These are phyloP conservation scores for Boletus fagicola DNA, from an alignment of 768 basidiomycete species.

Conservation along the genomic window DNA sequence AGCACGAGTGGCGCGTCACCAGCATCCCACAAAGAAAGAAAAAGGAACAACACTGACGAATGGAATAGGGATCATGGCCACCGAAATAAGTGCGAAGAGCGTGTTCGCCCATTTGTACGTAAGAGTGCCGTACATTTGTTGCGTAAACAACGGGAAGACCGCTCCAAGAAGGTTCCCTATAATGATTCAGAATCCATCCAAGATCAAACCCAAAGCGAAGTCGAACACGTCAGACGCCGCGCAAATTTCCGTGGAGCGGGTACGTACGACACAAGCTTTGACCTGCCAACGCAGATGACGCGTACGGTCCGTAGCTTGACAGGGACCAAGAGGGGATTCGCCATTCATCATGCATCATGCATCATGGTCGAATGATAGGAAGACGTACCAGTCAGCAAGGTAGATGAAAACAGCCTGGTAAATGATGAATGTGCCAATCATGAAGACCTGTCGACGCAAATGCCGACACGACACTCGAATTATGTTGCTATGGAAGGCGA, in stretches of 20 bases:
- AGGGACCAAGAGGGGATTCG: background rate
- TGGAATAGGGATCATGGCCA: slow-evolving; percentile 58
- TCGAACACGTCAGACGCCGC: slow-evolving; percentile 10
- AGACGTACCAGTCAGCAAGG: slow-evolving; percentile 58
- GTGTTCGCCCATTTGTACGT: slow-evolving; percentile 62
- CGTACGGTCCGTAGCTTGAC: slow-evolving; percentile 53
- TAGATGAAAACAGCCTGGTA: slow-evolving; percentile 62
- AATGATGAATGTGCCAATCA: slow-evolving; percentile 50
- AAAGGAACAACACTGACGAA: slow-evolving; percentile 40
- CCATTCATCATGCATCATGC: background rate
- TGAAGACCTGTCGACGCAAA: slow-evolving; percentile 40
- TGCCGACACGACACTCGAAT: slow-evolving; percentile 3
- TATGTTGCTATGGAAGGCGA: background rate
- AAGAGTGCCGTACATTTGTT: slow-evolving; percentile 54
- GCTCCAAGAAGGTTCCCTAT: slow-evolving; percentile 51
- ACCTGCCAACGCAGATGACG: slow-evolving; percentile 67
- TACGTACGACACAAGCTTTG: slow-evolving; percentile 58
- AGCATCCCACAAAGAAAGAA: background rate
- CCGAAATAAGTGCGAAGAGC: slow-evolving; percentile 52
- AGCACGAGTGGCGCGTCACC: background rate
- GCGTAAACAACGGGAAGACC: slow-evolving; percentile 62
- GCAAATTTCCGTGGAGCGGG: background rate
- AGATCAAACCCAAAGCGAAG: slow-evolving; percentile 18
- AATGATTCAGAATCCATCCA: background rate
- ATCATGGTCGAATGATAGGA: background rate